phyloP scores from a whole-genome alignment of 2,329 filamentous ascomycete genomes.

The Thelonectria blattea region DNA sequence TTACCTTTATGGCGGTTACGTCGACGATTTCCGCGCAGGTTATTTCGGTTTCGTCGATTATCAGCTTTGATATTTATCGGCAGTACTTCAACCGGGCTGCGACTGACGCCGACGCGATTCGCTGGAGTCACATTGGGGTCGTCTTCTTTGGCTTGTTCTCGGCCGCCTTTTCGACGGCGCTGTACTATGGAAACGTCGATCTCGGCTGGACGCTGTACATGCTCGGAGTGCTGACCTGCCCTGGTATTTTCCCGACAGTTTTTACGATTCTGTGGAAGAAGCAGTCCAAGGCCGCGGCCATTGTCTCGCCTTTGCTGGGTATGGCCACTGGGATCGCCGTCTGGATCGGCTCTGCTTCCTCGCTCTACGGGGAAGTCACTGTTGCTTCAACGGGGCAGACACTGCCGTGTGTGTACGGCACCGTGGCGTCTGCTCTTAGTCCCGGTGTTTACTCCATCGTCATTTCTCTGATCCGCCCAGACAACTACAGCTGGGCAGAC shows the following conservation, averaged over 20 bases:
- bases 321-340: conserved; percentile 57
- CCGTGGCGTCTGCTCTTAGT: conserved; percentile 53
- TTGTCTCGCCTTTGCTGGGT: conserved; percentile 56
- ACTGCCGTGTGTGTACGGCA: conserved; percentile 59
- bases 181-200: conserved; percentile 61
- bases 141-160: conserved; percentile 59
- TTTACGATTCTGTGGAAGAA: conserved; percentile 60
- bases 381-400: conserved; percentile 55
- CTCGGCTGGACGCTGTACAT: conserved; percentile 62
- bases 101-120: conserved; percentile 55
- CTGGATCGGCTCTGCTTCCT: conserved; percentile 57
- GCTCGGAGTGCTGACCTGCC: conserved; percentile 59
- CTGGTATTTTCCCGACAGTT: conserved; percentile 59
- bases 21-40: conserved; percentile 59
- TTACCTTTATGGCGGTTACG: conserved; percentile 81
- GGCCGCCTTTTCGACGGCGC: conserved; percentile 56
- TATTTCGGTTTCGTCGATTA: conserved; percentile 59
- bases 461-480: conserved; percentile 53
- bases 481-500: conserved; percentile 48
- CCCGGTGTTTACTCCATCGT: conserved; percentile 52
- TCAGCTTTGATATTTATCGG: conserved; percentile 60
- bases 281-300: conserved; percentile 56
- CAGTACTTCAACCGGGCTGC: conserved; percentile 55
- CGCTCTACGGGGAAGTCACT: conserved; percentile 53
- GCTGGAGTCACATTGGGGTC: conserved; percentile 58